Evolutionary conservation across 2,329 filamentous ascomycete genomes (phyloP), one percentile per base, ranked within the genome.

Genomic region (Phaeoacremonium minimum): DNA sequence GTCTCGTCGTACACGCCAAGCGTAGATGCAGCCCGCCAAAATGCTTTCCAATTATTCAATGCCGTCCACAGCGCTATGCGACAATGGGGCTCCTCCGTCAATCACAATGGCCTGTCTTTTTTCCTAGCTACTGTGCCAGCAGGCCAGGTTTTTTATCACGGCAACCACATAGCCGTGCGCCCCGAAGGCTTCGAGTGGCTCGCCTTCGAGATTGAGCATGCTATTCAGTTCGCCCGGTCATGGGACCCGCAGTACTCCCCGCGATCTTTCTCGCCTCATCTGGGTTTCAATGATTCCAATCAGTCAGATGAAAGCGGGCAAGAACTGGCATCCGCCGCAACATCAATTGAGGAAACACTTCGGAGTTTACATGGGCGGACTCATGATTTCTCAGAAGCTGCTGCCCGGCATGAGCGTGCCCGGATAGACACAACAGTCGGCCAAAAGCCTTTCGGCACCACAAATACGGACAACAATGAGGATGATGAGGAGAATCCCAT

Each of bases 61-160:
- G 40, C 40, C 4, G 32, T 42, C 17, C 40, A 42, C 15, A 33
- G 37, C 19, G 40, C 40, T 6, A 35, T 42, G 33, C 33, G 40
- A 9, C 40, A 82, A 61, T 83, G 73, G 71, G 77, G 74, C 4
- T 77, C 74, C 0, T 77, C 75, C 0, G 50, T 80, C 2, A 67
- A 80, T 41, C 77, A 82, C 49, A 83, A 83, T 51, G 78, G 78
- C 41, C 75, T 82, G 68, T 75, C 73, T 0, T 67, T 77, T 41
- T 80, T 80, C 51, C 56, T 77, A 0, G 76, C 72, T 6, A 68
- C 59, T 0, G 66, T 82, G 0, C 77, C 77, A 0, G 56, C 58
- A 19, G 73, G 68, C 7, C 75, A 69, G 0, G 63, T 73, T 28
- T 58, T 82, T 7, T 80, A 82, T 44, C 78, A 82, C 46, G 77